A percentile compares a stretch with the other conserved stretches of the same genome.
Conservation (phyloP, 495 filamentous ascomycete species). For the Penicillium herquei region DNA sequence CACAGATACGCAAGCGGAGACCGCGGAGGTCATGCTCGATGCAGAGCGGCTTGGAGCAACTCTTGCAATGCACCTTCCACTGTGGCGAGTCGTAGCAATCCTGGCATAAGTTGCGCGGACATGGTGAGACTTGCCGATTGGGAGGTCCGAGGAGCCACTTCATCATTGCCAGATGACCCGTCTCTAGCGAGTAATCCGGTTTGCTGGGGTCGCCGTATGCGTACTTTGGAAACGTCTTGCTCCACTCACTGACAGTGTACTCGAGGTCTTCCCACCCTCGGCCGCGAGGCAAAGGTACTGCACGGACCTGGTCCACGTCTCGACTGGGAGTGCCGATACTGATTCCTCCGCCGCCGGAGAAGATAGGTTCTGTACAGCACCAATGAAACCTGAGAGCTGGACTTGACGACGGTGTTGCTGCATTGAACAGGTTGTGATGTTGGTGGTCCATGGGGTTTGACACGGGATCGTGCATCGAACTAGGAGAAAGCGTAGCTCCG, state of each 20-base stretch:
- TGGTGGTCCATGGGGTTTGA: constrained; percentile 26
- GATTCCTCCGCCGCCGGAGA: constrained; percentile 62
- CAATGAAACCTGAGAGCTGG: constrained; percentile 55
- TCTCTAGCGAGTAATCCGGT: constrained; percentile 42
- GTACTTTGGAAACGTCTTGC: constrained; percentile 44
- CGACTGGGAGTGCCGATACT: constrained; percentile 53
- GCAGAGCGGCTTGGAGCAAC: constrained; percentile 56
- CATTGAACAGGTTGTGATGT: constrained; percentile 24
- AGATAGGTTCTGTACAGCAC: constrained; percentile 63
- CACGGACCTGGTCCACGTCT: constrained; percentile 55
- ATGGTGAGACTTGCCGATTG: constrained; percentile 46
- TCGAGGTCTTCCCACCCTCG: constrained; percentile 57
- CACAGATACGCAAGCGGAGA: constrained; percentile 58
- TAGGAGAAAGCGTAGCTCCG: constrained; percentile 50
- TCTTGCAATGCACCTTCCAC: constrained; percentile 60
- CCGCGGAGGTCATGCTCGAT: constrained; percentile 63
- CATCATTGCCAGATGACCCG: constrained; percentile 52
- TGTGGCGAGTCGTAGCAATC: constrained; percentile 57
- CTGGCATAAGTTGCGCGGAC: constrained; percentile 58
- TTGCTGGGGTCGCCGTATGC: constrained; percentile 44
- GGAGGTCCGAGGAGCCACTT: constrained; percentile 48
- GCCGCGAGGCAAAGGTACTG: constrained; percentile 54
- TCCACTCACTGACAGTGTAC: constrained; percentile 43
- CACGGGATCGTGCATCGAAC: constrained; percentile 54
- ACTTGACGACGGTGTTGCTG: constrained; percentile 23